Evolutionary conservation across 345 rosid species (phyloP).

Genomic region (Rhodomyrtus tomentosa): DNA sequence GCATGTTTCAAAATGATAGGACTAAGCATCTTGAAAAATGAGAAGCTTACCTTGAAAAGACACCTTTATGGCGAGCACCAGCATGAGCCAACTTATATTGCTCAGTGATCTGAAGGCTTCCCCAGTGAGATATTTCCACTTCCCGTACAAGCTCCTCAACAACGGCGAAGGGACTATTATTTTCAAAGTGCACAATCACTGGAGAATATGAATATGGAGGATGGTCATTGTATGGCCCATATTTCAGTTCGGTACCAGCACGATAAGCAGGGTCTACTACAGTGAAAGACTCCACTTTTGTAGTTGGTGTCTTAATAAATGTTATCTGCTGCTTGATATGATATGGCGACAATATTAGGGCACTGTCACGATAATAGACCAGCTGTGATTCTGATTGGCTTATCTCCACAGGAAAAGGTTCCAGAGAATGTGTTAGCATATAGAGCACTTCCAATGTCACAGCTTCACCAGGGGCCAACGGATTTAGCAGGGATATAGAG

Average conservation of each 20-base stretch:
- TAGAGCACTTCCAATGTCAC: slow-evolving; percentile 75
- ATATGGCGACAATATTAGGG: slow-evolving; percentile 68
- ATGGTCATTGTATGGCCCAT: slow-evolving; percentile 83
- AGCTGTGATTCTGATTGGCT: slow-evolving; percentile 90
- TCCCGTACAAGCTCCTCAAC: slow-evolving; percentile 96
- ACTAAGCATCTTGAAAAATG: neutral
- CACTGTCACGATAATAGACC: slow-evolving; percentile 78
- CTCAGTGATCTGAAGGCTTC: slow-evolving; percentile 85
- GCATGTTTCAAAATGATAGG: neutral
- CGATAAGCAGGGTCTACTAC: slow-evolving; percentile 69
- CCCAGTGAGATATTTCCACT: slow-evolving; percentile 98
- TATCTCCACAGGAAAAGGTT: slow-evolving; percentile 91
- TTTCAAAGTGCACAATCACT: slow-evolving; percentile 74
- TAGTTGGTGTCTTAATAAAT: slow-evolving; percentile 70
- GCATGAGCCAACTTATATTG: slow-evolving; percentile 75
- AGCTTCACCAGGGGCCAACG: slow-evolving; percentile 53
- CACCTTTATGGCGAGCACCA: slow-evolving; percentile 94
- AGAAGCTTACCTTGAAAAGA: slow-evolving; percentile 73
- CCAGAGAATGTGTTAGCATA: slow-evolving; percentile 66
- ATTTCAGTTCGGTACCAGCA: slow-evolving; percentile 66
- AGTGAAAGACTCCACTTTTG: slow-evolving; percentile 82
- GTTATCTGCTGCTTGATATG: slow-evolving; percentile 66
- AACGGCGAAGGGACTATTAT: slow-evolving; percentile 90
- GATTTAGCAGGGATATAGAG: slow-evolving; percentile 34
- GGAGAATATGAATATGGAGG: slow-evolving; percentile 71